Conservation (phyloP, 352 stramenopile species). For the Peronospora belbahrii region DNA sequence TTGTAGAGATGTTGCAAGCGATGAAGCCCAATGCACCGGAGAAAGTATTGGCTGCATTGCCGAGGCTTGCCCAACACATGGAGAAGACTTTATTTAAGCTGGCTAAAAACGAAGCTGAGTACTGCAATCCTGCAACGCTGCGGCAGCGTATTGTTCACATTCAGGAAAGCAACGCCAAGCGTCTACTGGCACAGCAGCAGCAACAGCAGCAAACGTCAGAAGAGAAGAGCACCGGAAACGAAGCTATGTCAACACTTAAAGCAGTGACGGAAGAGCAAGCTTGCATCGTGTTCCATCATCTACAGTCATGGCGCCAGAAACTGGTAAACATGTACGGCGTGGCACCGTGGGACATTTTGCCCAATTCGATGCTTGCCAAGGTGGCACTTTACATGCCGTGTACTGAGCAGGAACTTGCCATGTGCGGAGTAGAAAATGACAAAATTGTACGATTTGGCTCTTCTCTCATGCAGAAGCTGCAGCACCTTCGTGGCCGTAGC, state of each 20-base stretch:
- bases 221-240: conserved; percentile 7
- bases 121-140: conserved; percentile 88
- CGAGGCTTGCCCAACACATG: conserved; percentile 92
- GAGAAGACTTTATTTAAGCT: conserved; percentile 91
- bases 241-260: conserved; percentile 11
- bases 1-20: conserved; percentile 87
- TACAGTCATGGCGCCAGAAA: conserved; percentile 75
- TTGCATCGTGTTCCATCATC: conserved; percentile 50
- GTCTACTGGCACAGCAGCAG: conserved; percentile 42
- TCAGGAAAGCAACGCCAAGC: conserved; percentile 58
- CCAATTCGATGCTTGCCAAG: conserved; percentile 65
- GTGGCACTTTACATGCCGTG: conserved; percentile 53
- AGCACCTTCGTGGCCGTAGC: conserved; percentile 11
- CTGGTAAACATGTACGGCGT: conserved; percentile 66
- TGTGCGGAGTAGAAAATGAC: conserved; percentile 42
- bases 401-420: conserved; percentile 44
- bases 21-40: conserved; percentile 92
- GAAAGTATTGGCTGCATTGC: conserved; percentile 93
- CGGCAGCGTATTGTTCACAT: conserved; percentile 89
- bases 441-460: conserved; percentile 50
- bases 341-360: conserved; percentile 62
- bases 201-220: conserved; percentile 11
- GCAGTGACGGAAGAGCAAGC: conserved; percentile 53
- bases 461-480: conserved; percentile 53
- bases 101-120: conserved; percentile 79